These are phyloP conservation scores for Xylaria sp. DNA, from an alignment of 2,329 filamentous ascomycete species.

Conservation along the genomic window DNA sequence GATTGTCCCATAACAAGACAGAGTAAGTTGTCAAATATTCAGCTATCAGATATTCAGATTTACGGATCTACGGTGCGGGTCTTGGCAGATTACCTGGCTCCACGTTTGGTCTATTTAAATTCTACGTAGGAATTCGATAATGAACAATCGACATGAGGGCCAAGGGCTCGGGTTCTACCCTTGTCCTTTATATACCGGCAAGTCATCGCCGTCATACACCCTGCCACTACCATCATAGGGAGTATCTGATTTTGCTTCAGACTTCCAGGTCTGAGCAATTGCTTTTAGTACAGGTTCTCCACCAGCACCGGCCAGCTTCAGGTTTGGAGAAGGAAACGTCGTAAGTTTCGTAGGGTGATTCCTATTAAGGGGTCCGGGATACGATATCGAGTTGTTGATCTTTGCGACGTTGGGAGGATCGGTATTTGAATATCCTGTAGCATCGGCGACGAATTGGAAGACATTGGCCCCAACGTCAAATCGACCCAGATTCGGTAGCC, in stretches of 20 bases:
- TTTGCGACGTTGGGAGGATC: conserved; percentile 51
- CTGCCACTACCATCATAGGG: conserved; percentile 59
- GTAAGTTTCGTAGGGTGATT: conserved; percentile 48
- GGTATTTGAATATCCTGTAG: conserved; percentile 64
- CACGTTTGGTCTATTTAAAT: no score
- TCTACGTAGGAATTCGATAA: no score
- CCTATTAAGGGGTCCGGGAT: conserved; percentile 54
- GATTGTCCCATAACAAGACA: no score
- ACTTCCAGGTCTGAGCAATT: conserved; percentile 50
- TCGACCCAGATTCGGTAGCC: conserved; percentile 58
- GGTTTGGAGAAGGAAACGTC: conserved; percentile 55
- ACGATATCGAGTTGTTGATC: conserved; percentile 56
- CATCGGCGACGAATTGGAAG: conserved; percentile 66
- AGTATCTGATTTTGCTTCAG: conserved; percentile 46
- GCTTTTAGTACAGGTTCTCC: conserved; percentile 52
- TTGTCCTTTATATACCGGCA: conserved; percentile 54
- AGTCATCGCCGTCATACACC: conserved; percentile 55
- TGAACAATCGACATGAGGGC: neutral
- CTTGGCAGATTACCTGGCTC: no score
- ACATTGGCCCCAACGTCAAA: conserved; percentile 59
- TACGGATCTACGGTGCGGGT: no score
- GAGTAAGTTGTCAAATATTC: no score
- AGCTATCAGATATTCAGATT: no score
- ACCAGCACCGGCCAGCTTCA: conserved; percentile 56
- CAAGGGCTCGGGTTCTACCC: conserved; percentile 27